These are phyloP conservation scores for Tremella mesenterica DNA, from an alignment of 768 basidiomycete species.

Conservation along the genomic window DNA sequence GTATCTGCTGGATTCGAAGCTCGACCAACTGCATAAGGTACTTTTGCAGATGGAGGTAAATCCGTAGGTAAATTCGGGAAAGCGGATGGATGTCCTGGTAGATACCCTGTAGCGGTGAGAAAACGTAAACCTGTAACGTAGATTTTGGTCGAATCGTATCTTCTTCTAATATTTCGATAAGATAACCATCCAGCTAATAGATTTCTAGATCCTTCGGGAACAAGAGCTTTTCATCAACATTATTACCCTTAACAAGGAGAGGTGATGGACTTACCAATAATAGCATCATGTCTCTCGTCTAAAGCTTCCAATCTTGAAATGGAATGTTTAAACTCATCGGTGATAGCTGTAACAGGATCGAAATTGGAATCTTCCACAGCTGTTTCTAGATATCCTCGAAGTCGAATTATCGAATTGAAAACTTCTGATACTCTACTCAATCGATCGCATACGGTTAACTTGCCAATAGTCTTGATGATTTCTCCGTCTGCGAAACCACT, in stretches of 20 bases:
- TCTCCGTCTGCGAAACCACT: slow-evolving; percentile 4
- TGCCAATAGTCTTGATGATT: slow-evolving; percentile 12
- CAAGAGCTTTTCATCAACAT: slow-evolving; percentile 1
- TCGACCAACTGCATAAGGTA: slow-evolving; percentile 16
- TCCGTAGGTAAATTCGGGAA: slow-evolving; percentile 19
- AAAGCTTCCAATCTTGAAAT: slow-evolving; percentile 14
- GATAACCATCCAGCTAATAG: slow-evolving; percentile 23
- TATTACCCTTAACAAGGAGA: not conserved
- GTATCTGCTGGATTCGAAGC: slow-evolving; percentile 24
- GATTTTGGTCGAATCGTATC: slow-evolving; percentile 25
- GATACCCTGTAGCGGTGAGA: slow-evolving; percentile 23
- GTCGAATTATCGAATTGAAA: slow-evolving; percentile 9
- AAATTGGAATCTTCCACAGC: slow-evolving; percentile 7
- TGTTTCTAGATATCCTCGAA: slow-evolving; percentile 14
- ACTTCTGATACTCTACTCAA: slow-evolving; percentile 23
- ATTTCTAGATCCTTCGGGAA: slow-evolving; percentile 4
- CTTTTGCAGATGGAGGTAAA: not conserved
- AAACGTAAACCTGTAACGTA: slow-evolving; percentile 22
- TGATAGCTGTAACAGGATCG: slow-evolving; percentile 18
- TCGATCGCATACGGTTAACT: slow-evolving; percentile 23
- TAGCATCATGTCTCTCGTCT: slow-evolving; percentile 18
- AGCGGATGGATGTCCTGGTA: slow-evolving; percentile 18
- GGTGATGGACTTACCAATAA: slow-evolving; percentile 14
- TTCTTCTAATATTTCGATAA: slow-evolving; percentile 21
- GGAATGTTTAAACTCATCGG: slow-evolving; percentile 17